phyloP scores from a whole-genome alignment of 306 rosid genomes.

The Quercus gilva region DNA sequence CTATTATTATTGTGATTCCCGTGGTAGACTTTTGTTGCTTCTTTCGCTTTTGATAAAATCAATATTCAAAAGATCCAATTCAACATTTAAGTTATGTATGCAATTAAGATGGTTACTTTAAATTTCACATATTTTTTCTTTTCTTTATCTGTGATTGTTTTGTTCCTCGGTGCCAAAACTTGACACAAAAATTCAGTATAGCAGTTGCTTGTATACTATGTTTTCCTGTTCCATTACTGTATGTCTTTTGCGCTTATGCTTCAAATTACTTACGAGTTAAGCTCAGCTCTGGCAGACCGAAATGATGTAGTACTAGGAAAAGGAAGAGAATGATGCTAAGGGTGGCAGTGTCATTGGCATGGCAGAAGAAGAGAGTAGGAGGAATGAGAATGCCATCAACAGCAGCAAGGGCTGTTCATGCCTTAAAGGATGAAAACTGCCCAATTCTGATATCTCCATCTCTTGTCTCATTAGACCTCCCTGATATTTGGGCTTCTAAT shows the following conservation, averaged over 20 bases:
- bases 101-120: too few relatives aligned
- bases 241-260: neutral
- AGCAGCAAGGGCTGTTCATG: conserved; percentile 35
- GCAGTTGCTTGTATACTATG: neutral
- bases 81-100: neutral
- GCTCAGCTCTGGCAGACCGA: neutral
- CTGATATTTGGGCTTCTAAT: conserved; percentile 64
- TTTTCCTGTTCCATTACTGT: neutral
- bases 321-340: conserved; percentile 31
- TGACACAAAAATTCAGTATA: neutral
- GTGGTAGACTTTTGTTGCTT: too few relatives aligned
- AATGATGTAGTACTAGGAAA: neutral
- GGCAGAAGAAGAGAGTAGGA: conserved; percentile 29
- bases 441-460: conserved; percentile 66
- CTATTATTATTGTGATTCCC: neutral
- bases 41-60: neutral
- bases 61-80: neutral
- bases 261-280: too few relatives aligned
- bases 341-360: conserved; percentile 27
- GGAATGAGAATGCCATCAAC: conserved; percentile 31
- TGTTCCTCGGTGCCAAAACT: neutral
- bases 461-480: conserved; percentile 70
- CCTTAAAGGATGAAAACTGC: conserved; percentile 21
- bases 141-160: neutral
- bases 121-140: neutral